Base-by-base conservation (phyloP, 345 rosid species). In the Eucalyptus cloeziana region DNA sequence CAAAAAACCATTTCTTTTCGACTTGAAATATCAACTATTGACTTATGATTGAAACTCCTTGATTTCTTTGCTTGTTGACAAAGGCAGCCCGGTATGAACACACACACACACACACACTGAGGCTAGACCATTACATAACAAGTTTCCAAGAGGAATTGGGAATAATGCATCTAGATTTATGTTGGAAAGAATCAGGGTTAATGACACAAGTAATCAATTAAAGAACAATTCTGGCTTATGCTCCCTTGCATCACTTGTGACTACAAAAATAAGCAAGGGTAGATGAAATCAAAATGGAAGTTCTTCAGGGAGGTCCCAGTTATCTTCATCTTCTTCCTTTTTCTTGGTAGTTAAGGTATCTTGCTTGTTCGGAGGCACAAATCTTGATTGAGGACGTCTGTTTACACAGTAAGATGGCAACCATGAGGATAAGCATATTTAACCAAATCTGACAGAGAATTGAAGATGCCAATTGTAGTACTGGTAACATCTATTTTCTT, bases 261-360 rank as follows among this genome's bases (percentile, higher is more conserved):
- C 85, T 40, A 11, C 85, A 76, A 76, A 76, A 76, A 76, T 40
- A 43, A 76, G 47, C 85, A 76, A 76, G 30, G 85, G 85, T 21
- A 21, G 85, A 76, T 76, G 47, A 76, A 76, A 76, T 76, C 85
- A 76, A 40, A 76, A 76, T 76, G 85, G 85, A 37, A 76, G 85
- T 37, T 56, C 91, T 47, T 69, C 88, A 13, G 91, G 91, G 44
- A 88, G 85, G 60, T 88, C 91, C 91, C 91, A 90, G 90, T 90
- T 88, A 86, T 90, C 91, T n/a, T 90, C 90, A 5, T 90, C 91
- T 13, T 88, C 90, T 10, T 90, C 90, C 60, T 64, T 86, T 87
- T 88, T 90, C 88, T 88, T 90, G 88, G 17, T 52, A 24, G 54
- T 71, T 15, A 81, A 2, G 45, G 22, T 27, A 58, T 71, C 88